Base-by-base conservation (phyloP, 331 rosid species). In the Malus hybrid region DNA sequence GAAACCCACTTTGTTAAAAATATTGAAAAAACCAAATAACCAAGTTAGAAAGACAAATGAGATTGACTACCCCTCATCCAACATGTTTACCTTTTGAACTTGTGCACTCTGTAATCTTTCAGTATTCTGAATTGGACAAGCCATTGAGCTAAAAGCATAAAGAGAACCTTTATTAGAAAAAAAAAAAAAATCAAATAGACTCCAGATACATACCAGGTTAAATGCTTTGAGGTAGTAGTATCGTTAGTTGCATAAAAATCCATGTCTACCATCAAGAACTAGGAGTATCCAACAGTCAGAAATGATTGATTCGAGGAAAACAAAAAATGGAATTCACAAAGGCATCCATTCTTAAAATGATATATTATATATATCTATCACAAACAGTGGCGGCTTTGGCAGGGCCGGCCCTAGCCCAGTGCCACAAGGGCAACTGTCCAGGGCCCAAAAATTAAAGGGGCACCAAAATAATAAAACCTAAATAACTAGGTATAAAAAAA, bases 41-140 rank as follows among this genome's bases (percentile, higher is more conserved):
- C 42, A 10, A 22, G 29, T n/a, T 18, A 18, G 27, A 76, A 63
- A 14, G 54, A 70, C n/a, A 33, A 61, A 63, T 46, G 11, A 64
- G 28, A 75, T 27, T 52, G 20, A 52, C n/a, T 12, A 63, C 16
- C 5, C 61, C 2, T 22, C 24, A 64, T n/a, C 29, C 18, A 56
- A 61, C 54, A 39, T 44, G 72, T 36, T 75, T 85, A 94, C 99
- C 97, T 90, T 94, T 50, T 90, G 93, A 83, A 86, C 77, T 70
- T 85, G 87, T 46, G 75, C 74, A 69, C 79, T 86, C 57, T 70
- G 93, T 78, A 88, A 76, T 78, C 67, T 83, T 79, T 70, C 87
- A 88, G 81, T 63, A 72, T 82, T 85, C 80, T 77, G 88, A 81
- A 79, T 70, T 73, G 57, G 90, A 73, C 13, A 48, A 20, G 74